Conservation (phyloP, 176 grass and related monocot genomes). For the Carex kokanica region DNA sequence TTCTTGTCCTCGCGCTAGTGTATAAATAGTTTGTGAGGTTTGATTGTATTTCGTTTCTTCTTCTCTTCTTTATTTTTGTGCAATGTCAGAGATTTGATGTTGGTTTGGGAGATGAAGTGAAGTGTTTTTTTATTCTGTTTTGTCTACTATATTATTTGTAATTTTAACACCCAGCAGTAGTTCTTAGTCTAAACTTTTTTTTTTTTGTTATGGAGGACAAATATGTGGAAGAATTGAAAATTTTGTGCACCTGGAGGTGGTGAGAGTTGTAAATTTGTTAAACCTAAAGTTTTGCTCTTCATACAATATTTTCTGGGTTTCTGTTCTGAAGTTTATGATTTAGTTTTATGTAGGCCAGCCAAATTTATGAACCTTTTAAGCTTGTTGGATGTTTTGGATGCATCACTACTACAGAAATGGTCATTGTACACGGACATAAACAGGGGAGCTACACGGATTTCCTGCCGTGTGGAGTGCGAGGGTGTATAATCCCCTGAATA, state of each 20-base stretch:
- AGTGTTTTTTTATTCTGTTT: not conserved
- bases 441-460: no score
- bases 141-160: not conserved
- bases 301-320: not conserved
- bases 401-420: no score
- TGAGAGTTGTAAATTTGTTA: not conserved
- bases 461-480: no score
- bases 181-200: not conserved
- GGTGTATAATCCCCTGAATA: no score
- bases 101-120: not conserved
- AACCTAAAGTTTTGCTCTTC: not conserved
- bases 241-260: not conserved
- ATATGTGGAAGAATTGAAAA: not conserved
- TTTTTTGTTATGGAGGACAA: not conserved
- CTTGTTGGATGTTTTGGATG: not conserved
- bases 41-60: not conserved
- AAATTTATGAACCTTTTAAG: not conserved
- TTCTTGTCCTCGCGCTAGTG: not conserved
- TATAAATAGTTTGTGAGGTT: not conserved
- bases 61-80: not conserved
- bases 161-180: not conserved
- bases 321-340: not conserved
- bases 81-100: not conserved
- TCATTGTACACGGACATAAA: no score
- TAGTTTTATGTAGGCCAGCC: not conserved